A percentile compares a stretch with the other conserved stretches of the same genome.
Conservation (phyloP, 306 rosid species). For the Lotus japonicus region DNA sequence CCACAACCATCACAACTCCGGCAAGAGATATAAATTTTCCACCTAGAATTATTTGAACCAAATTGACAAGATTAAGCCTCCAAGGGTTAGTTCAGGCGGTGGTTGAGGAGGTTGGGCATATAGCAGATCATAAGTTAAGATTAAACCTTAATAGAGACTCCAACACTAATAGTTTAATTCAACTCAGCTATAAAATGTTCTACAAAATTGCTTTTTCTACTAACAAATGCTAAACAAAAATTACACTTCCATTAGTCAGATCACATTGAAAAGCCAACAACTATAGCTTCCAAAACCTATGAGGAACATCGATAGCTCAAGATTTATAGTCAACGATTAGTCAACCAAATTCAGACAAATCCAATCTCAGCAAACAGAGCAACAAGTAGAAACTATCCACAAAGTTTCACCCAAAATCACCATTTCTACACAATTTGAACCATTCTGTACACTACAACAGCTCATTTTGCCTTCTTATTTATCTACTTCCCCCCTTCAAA, state of each 20-base stretch:
- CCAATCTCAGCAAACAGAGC: not conserved
- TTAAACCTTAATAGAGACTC: not conserved
- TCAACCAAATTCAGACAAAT: constrained; percentile 4
- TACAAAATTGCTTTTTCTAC: not conserved
- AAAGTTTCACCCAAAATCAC: not conserved
- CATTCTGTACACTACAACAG: not conserved
- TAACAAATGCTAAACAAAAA: not conserved
- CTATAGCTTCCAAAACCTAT: no score
- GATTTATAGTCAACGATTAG: not conserved
- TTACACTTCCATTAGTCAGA: not conserved
- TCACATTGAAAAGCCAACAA: not conserved
- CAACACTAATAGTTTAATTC: not conserved
- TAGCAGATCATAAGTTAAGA: not conserved
- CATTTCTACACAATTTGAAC: constrained; percentile 10
- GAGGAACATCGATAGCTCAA: not conserved
- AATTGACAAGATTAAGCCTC: not conserved
- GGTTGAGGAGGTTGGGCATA: not conserved
- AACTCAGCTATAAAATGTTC: not conserved
- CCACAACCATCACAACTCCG: not conserved
- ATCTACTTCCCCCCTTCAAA: not conserved
- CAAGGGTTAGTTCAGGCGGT: not conserved
- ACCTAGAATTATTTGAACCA: not conserved
- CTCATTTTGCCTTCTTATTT: not conserved
- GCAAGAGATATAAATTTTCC: not conserved
- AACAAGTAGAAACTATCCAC: not conserved